A percentile compares a stretch with the other conserved stretches of the same genome.
Conservation (phyloP, 306 rosid species). For the Rubus parviflorus region DNA sequence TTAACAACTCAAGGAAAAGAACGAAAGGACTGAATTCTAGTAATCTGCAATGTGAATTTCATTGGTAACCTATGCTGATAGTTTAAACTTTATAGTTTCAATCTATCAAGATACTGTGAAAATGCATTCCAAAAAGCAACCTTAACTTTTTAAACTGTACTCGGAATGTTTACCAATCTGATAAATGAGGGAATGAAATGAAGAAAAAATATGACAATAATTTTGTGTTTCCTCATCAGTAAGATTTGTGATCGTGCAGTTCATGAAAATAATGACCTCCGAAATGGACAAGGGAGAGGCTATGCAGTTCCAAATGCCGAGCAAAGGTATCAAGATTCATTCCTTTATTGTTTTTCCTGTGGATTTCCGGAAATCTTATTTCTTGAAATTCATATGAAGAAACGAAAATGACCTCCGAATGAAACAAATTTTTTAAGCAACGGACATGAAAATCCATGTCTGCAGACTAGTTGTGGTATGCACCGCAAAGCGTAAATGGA, state of each 20-base stretch:
- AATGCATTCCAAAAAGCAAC: not conserved
- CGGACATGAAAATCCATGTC: not conserved
- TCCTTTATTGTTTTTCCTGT: not conserved
- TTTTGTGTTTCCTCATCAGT: not conserved
- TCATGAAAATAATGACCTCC: not conserved
- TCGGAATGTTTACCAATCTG: not conserved
- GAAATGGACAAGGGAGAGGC: not conserved
- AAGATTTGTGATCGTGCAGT: no score
- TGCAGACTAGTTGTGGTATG: not conserved
- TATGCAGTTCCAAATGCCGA: not conserved
- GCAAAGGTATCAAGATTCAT: not conserved
- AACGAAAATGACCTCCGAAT: not conserved
- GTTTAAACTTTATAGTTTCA: not conserved
- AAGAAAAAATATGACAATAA: not conserved
- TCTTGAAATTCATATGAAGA: not conserved
- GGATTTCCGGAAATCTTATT: not conserved
- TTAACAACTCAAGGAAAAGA: not conserved
- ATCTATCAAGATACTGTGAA: not conserved
- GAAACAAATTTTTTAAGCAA: not conserved
- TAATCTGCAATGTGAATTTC: conserved; percentile 10
- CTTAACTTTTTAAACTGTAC: not conserved
- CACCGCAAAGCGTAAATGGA: not conserved
- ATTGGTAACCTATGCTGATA: not conserved
- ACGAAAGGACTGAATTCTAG: not conserved
- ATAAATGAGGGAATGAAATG: not conserved